Evolutionary conservation across 306 rosid genomes (phyloP), one percentile per base, ranked within the genome.

Genomic region (Carpinus fangiana): DNA sequence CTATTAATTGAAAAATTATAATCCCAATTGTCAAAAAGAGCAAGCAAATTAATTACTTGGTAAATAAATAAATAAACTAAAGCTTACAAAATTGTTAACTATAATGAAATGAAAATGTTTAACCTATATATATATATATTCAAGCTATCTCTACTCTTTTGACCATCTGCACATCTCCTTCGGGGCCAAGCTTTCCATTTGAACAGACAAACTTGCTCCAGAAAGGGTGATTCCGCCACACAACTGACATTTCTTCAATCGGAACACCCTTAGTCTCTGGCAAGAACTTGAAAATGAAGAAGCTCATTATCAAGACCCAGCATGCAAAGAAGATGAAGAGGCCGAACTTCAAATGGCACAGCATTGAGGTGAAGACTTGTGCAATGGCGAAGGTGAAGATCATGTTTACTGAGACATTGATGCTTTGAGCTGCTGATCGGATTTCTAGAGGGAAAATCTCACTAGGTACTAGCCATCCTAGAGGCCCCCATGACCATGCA

Each of bases 401-500:
- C 98, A 93, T 93, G 77, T 93, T 90, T 23, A 86, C 90, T 2
- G 76, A 73, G 53, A 91, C 89, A 0, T 87, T 86, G 26, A 87
- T 20, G 52, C 90, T 84, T 72, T 93, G 92, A 62, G 89, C 90
- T 1, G 97, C 93, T 0, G 97, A 76, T 41, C 94, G 71, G 3
- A 93, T 82, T 80, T 93, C 96, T 0, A 90, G 87, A 2, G 96
- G 83, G 46, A 89, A 89, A 28, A 93, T 88, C 70, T 90, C 97
- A 75, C 97, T 93, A 0, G 95, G 97, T 7, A 88, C 97, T 67
- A 93, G 73, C 97, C 98, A 93, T 0, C 93, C 97, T 2, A 93
- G 80, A 69, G 97, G 97, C 5, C 97, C 98, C 98, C 97, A 93
- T 2, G 95, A 91, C 95, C 96, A 93, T 0, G 92, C 97, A 17